A percentile compares a stretch with the other conserved stretches of the same genome.
phyloP scores from a whole-genome alignment of 768 basidiomycete species.

The Xerocomus brunneocitrinus region DNA sequence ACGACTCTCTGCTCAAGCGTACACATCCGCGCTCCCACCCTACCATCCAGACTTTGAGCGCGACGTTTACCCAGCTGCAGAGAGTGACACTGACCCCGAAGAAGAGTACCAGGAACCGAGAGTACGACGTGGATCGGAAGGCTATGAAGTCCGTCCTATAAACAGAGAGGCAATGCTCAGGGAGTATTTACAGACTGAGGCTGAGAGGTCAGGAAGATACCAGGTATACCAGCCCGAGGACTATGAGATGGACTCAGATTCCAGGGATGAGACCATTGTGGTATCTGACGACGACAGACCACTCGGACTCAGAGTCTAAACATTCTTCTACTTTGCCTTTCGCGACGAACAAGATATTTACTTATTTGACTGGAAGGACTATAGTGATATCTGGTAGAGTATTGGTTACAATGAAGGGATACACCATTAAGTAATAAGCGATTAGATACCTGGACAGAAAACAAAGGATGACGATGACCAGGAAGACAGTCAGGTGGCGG shows the following conservation, averaged over 20 bases:
- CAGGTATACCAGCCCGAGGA: constrained; percentile 61
- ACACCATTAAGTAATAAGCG: constrained; percentile 32
- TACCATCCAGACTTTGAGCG: constrained; percentile 70
- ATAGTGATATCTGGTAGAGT: constrained; percentile 20
- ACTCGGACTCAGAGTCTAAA: constrained; percentile 17
- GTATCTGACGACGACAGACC: constrained; percentile 22
- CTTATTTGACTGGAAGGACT: constrained; percentile 14
- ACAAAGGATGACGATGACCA: constrained; percentile 4
- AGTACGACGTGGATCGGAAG: constrained; percentile 75
- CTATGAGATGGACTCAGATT: constrained; percentile 32
- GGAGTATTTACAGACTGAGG: constrained; percentile 50
- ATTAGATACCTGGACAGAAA: constrained; percentile 20
- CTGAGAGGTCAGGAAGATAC: constrained; percentile 58
- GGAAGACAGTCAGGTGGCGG: constrained; percentile 16
- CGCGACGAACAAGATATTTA: neutral
- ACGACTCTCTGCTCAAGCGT: constrained; percentile 27
- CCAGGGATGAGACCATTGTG: neutral
- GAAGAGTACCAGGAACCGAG: constrained; percentile 32
- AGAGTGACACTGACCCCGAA: constrained; percentile 25
- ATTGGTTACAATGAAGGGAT: constrained; percentile 22
- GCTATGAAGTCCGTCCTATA: constrained; percentile 64
- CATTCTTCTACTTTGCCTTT: neutral
- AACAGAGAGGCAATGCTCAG: constrained; percentile 62
- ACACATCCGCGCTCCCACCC: constrained; percentile 55
- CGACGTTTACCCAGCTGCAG: constrained; percentile 22